Percentiles rank a stretch among this genome's conserved stretches.
These are phyloP conservation scores for Solanum phureja DNA, from an alignment of 257 asterid species.

Conservation along the genomic window DNA sequence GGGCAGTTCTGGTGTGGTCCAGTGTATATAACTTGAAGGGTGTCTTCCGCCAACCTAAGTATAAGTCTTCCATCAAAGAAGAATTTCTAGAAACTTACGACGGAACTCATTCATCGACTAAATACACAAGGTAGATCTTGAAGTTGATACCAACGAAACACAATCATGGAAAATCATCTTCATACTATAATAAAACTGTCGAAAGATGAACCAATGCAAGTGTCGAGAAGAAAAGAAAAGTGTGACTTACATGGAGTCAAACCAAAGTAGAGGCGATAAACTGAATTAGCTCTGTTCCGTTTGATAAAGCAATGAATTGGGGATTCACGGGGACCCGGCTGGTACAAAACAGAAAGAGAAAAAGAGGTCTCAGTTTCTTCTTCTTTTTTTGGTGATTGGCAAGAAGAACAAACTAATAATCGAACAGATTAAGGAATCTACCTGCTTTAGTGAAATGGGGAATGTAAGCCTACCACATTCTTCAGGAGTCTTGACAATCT, in stretches of 20 bases:
- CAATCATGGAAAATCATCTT: background rate
- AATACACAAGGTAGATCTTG: background rate
- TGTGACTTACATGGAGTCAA: slow-evolving; percentile 72
- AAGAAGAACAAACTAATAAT: background rate
- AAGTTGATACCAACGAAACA: background rate
- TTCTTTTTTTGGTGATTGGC: background rate
- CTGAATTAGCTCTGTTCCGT: slow-evolving; percentile 70
- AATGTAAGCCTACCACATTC: slow-evolving; percentile 21
- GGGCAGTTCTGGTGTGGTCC: background rate
- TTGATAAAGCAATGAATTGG: slow-evolving; percentile 90
- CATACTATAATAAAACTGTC: background rate
- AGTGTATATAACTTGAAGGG: background rate
- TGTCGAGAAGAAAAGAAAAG: background rate
- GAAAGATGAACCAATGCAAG: background rate
- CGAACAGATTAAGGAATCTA: background rate
- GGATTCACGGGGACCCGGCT: slow-evolving; percentile 94
- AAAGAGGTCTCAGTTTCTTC: background rate
- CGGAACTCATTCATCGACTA: background rate
- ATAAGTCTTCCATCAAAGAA: background rate
- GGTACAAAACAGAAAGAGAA: background rate
- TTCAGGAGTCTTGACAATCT: slow-evolving; percentile 18
- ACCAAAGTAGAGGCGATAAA: slow-evolving; percentile 68
- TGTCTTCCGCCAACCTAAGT: background rate
- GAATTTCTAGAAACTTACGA: background rate
- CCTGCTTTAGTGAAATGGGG: slow-evolving; percentile 24